These are phyloP conservation scores for Aspergillus fijiensis DNA, from an alignment of 2,329 filamentous ascomycete genomes.

Conservation along the genomic window DNA sequence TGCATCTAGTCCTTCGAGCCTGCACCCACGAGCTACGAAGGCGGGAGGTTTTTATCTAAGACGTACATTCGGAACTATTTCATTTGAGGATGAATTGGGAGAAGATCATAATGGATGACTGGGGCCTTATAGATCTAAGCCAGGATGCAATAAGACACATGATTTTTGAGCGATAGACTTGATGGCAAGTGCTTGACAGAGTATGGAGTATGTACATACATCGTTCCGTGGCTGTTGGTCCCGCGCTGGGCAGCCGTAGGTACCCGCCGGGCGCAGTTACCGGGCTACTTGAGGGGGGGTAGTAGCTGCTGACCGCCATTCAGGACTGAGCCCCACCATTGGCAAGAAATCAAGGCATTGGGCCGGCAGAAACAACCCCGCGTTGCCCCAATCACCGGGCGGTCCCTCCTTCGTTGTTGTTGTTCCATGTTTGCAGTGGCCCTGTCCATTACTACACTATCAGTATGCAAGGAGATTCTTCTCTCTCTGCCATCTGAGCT, in stretches of 20 bases:
- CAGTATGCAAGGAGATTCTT: slow-evolving; percentile 19
- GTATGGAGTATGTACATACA: too few species aligned
- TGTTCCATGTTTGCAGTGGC: slow-evolving; percentile 7
- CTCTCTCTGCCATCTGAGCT: slow-evolving; percentile 1
- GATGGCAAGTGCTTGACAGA: too few species aligned
- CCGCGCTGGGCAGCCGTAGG: neutral
- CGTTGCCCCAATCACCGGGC: slow-evolving; percentile 25
- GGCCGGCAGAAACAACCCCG: slow-evolving; percentile 36
- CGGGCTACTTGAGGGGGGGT: too few species aligned
- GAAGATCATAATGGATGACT: too few species aligned
- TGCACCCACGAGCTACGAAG: neutral
- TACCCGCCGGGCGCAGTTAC: neutral
- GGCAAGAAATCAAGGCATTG: slow-evolving; percentile 21
- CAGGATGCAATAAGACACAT: neutral
- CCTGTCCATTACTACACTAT: neutral
- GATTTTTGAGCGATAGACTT: too few species aligned
- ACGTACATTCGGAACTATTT: neutral
- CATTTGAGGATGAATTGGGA: neutral
- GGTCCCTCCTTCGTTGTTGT: slow-evolving; percentile 11
- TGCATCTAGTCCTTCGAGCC: neutral
- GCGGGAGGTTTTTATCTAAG: neutral
- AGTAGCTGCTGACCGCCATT: slow-evolving; percentile 14
- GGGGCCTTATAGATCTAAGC: neutral
- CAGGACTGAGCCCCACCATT: neutral
- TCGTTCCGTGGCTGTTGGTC: neutral